Conservation (phyloP, 2,329 filamentous ascomycete species). For the Samsoniella hepiali region DNA sequence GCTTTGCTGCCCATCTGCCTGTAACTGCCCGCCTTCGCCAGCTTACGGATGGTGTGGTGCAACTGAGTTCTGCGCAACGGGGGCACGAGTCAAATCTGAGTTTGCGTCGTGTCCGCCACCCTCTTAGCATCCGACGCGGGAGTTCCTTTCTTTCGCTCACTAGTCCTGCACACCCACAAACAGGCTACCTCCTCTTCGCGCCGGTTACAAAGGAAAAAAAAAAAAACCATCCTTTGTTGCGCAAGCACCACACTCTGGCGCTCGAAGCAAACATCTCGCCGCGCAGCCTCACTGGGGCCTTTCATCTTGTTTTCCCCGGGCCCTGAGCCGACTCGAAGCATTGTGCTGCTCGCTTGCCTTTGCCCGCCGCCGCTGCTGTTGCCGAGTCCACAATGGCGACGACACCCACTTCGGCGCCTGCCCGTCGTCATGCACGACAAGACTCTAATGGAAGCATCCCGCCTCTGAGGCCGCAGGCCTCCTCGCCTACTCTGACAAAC, state of each 20-base stretch:
- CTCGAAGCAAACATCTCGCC: background rate
- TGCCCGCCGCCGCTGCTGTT: background rate
- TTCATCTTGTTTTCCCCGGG: background rate
- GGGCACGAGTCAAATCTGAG: conserved; percentile 16
- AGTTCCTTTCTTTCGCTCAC: background rate
- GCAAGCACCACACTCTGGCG: background rate
- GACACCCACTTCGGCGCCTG: conserved; percentile 22
- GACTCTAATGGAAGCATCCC: conserved; percentile 30
- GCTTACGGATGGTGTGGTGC: conserved; percentile 10
- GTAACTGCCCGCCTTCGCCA: background rate
- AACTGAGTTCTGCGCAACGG: conserved; percentile 12
- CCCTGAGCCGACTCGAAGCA: conserved; percentile 4
- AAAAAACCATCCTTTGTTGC: background rate
- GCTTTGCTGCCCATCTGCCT: background rate
- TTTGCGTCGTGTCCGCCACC: conserved; percentile 1
- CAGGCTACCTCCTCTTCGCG: background rate
- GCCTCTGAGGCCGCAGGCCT: conserved; percentile 50
- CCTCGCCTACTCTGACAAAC: conserved; percentile 85
- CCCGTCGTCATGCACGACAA: conserved; percentile 30
- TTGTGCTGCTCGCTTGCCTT: background rate
- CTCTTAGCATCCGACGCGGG: background rate
- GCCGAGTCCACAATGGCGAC: conserved; percentile 13
- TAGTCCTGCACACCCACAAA: background rate
- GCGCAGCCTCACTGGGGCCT: conserved; percentile 2
- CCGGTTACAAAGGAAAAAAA: background rate